Base-by-base conservation (phyloP, 345 rosid genomes). In the Lenwebbia sp. region DNA sequence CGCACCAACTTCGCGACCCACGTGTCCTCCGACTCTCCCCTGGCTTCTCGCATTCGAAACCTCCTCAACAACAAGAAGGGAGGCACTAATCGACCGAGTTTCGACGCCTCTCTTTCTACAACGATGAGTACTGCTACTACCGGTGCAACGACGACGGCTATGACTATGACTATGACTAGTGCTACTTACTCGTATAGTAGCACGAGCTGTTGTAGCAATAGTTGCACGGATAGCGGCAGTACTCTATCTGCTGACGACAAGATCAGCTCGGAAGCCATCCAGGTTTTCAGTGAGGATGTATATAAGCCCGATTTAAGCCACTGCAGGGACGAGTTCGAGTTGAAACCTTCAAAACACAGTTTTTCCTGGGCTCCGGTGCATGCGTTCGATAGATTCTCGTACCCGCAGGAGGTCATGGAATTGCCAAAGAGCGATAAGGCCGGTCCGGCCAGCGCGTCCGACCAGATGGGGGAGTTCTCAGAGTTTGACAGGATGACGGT, bases 401-500 rank as follows among this genome's bases (percentile, higher is more conserved):
- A 76, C 76, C 41, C 93, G 15, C 92, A 90, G 84, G 94, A 92
- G 83, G 88, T 88, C 82, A 49, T 92, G 88, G 93, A 93, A 53
- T 62, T 92, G 50, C 92, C 95, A 4, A 87, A 50, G 84, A 87
- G 85, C 74, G 84, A 51, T 60, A 51, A 51, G 41, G 82, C 65
- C 13, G 70, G 74, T 82, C 78, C n/a, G 82, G 52, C 70, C 88
- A 3, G 91, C 54, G 82, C 47, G 57, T 15, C 33, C 9, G 57
- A 87, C 53, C 57, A 52, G 15, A 85, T 75, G 30, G 60, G 55
- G 12, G 92, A 92, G 85, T 92, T 94, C 44, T 84, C 95, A 58
- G 95, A 93, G 88, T 94, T 94, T 40, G 92, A 93, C 15, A 91
- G 95, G 89, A 92, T 93, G 93, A 93, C 91, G 87, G 93, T 94